These are phyloP conservation scores for Ustilago loliicola DNA, from an alignment of 1,284 basidiomycete species.

Conservation along the genomic window DNA sequence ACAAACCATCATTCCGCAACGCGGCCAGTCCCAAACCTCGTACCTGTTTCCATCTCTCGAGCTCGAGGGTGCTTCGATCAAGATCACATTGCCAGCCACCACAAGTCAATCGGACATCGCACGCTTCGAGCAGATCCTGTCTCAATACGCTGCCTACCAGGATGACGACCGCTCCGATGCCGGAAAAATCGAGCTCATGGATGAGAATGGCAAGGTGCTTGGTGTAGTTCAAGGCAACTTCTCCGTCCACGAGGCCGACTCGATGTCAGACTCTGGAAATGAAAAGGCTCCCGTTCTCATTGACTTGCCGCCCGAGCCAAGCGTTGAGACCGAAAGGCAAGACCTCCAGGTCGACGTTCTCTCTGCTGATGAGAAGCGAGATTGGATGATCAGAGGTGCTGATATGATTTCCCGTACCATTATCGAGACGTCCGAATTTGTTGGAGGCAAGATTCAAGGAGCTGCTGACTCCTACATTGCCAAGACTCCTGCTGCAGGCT, in stretches of 20 bases:
- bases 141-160: constrained; percentile 58
- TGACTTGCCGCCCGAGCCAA: constrained; percentile 52
- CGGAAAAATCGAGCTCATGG: constrained; percentile 57
- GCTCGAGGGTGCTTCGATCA: constrained; percentile 53
- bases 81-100: constrained; percentile 32
- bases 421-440: constrained; percentile 59
- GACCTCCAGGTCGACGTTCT: constrained; percentile 42
- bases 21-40: constrained; percentile 17
- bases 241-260: constrained; percentile 42
- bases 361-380: constrained; percentile 39
- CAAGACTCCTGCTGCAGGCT: constrained; percentile 37
- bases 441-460: constrained; percentile 54
- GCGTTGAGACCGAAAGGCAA: constrained; percentile 27
- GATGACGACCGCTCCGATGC: constrained; percentile 45
- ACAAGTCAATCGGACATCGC: constrained; percentile 21
- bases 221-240: constrained; percentile 51
- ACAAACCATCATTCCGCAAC: constrained; percentile 45
- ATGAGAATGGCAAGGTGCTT: constrained; percentile 58
- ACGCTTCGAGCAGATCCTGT: constrained; percentile 55
- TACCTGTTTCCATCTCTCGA: constrained; percentile 56
- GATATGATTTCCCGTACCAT: constrained; percentile 64
- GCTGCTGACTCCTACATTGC: constrained; percentile 59
- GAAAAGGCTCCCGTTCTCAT: constrained; percentile 62
- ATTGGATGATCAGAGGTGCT: constrained; percentile 60
- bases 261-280: constrained; percentile 47